Conservation (phyloP, 352 stramenopile species). For the Globisporangium parvum region DNA sequence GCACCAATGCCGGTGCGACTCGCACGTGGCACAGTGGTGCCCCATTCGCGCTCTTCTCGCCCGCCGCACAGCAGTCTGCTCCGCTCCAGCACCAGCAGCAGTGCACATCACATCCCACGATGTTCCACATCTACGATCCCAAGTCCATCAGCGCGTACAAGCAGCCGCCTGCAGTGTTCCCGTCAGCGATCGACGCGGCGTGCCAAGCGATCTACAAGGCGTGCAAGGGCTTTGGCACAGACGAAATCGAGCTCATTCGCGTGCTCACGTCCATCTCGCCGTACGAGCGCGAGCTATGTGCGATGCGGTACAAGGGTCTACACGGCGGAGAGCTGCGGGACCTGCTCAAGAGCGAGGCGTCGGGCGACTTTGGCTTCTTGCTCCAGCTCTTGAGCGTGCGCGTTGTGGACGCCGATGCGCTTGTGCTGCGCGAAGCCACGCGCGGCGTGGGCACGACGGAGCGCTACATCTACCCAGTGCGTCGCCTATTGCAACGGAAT, state of each 20-base stretch:
- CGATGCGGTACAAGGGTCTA: slow-evolving; percentile 63
- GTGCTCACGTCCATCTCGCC: slow-evolving; percentile 37
- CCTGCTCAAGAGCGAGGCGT: slow-evolving; percentile 57
- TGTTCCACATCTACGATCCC: slow-evolving; percentile 28
- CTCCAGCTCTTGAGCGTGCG: slow-evolving; percentile 55
- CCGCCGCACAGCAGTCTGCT: too few relatives aligned
- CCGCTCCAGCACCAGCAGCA: not conserved
- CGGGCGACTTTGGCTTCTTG: slow-evolving; percentile 64
- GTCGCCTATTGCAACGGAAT: not conserved
- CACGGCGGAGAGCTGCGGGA: slow-evolving; percentile 53
- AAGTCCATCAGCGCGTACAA: slow-evolving; percentile 15
- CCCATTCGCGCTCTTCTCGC: too few relatives aligned
- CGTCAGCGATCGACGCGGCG: slow-evolving; percentile 41
- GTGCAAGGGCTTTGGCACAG: slow-evolving; percentile 62
- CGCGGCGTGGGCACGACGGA: slow-evolving; percentile 49
- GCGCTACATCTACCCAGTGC: slow-evolving; percentile 63
- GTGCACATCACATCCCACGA: slow-evolving; percentile 4
- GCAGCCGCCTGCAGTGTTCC: slow-evolving; percentile 16
- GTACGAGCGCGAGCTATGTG: slow-evolving; percentile 49
- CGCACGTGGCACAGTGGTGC: too few relatives aligned
- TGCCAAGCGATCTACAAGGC: slow-evolving; percentile 52
- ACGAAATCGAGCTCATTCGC: slow-evolving; percentile 55
- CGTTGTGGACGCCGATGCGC: slow-evolving; percentile 59
- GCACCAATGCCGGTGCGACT: too few relatives aligned
- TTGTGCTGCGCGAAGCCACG: slow-evolving; percentile 53